These are phyloP conservation scores for Neonectria punicea DNA, from an alignment of 2,329 filamentous ascomycete species.

Conservation along the genomic window DNA sequence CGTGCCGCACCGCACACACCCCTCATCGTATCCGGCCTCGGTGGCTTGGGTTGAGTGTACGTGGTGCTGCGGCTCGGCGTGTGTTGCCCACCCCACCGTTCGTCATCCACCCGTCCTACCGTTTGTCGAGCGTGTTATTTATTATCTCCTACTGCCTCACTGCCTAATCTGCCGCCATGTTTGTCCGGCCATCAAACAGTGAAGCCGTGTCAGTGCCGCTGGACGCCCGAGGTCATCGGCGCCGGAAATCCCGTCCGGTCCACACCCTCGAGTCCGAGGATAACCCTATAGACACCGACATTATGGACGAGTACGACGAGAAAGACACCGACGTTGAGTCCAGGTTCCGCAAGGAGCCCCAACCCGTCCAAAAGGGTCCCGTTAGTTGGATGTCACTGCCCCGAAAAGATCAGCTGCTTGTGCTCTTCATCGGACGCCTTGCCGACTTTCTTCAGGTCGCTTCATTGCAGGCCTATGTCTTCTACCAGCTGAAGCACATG, in stretches of 20 bases:
- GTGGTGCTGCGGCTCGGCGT: background rate
- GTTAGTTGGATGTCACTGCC: conserved; percentile 78
- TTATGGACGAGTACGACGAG: conserved; percentile 19
- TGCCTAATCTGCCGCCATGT: conserved; percentile 6
- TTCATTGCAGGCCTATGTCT: conserved; percentile 76
- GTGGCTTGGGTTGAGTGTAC: background rate
- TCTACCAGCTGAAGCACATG: conserved; percentile 79
- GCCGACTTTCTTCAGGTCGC: conserved; percentile 80
- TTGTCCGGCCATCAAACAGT: conserved; percentile 18
- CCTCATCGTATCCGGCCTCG: background rate
- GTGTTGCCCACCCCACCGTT: conserved; percentile 9
- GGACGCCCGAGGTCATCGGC: conserved; percentile 24
- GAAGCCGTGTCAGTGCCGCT: conserved; percentile 10
- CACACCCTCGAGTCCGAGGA: conserved; percentile 1
- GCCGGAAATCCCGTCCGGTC: conserved; percentile 22
- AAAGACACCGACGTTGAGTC: conserved; percentile 18
- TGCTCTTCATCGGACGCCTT: conserved; percentile 75
- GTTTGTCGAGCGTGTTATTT: background rate
- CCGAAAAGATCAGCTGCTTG: conserved; percentile 74
- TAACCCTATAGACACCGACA: background rate
- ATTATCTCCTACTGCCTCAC: conserved; percentile 1
- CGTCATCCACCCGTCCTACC: conserved; percentile 9
- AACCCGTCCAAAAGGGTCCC: conserved; percentile 38
- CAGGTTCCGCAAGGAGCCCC: conserved; percentile 5
- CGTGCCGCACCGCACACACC: background rate